These are phyloP conservation scores for Buxus sempervirens DNA, from an alignment of 164 flowering plant species.

Conservation along the genomic window DNA sequence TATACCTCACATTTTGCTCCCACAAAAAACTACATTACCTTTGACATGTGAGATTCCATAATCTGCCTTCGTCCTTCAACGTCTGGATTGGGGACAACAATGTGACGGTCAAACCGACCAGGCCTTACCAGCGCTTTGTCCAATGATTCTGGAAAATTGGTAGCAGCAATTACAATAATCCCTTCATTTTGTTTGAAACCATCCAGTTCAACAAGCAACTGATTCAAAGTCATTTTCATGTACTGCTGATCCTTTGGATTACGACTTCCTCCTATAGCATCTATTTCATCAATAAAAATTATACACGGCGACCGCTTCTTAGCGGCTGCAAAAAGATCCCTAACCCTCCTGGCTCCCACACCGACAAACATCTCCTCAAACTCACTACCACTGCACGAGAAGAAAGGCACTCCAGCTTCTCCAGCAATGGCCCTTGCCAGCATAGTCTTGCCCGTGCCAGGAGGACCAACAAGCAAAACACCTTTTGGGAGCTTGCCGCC, in stretches of 20 bases:
- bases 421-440: slow-evolving; percentile 99
- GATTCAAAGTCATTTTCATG: slow-evolving; percentile 98
- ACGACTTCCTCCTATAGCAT: slow-evolving; percentile 97
- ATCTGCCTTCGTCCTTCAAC: slow-evolving; percentile 97
- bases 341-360: slow-evolving; percentile 91
- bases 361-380: slow-evolving; percentile 99
- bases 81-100: slow-evolving; percentile 97
- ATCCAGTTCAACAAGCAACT: slow-evolving; percentile 94
- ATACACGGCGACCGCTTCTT: slow-evolving; percentile 91
- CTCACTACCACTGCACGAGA: slow-evolving; percentile 97
- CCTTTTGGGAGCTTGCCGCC: slow-evolving; percentile 99
- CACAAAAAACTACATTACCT: slow-evolving; percentile 38
- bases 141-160: slow-evolving; percentile 91
- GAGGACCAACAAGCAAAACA: slow-evolving; percentile 95
- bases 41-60: slow-evolving; percentile 87
- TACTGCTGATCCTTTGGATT: slow-evolving; percentile 92
- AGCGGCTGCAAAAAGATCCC: slow-evolving; percentile 89
- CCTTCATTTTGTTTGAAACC: slow-evolving; percentile 99
- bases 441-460: slow-evolving; percentile 99
- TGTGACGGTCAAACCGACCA: slow-evolving; percentile 91
- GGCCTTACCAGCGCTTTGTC: slow-evolving; percentile 97
- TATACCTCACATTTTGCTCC: too few species aligned
- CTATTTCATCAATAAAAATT: slow-evolving; percentile 87
- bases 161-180: slow-evolving; percentile 94
- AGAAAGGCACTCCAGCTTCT: slow-evolving; percentile 98